These are phyloP conservation scores for Chrysoporthe austroafricana DNA, from an alignment of 2,329 filamentous ascomycete species.

Conservation along the genomic window DNA sequence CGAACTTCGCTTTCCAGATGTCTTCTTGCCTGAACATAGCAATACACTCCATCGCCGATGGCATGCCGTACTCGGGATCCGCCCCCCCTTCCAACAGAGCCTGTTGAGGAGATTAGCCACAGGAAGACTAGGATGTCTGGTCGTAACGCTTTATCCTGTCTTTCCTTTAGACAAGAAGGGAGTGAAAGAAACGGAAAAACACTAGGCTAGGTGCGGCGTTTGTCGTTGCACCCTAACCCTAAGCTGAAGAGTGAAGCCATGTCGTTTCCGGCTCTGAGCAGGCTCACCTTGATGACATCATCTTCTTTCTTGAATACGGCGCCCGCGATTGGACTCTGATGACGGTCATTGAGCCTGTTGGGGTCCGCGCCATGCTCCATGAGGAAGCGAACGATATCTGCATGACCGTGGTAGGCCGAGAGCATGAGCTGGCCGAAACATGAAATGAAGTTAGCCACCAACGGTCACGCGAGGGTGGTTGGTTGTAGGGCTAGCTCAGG, in stretches of 20 bases:
- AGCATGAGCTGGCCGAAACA: slow-evolving; percentile 65
- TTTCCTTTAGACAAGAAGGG: neutral
- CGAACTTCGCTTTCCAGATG: slow-evolving; percentile 54
- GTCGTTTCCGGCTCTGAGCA: neutral
- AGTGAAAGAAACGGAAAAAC: neutral
- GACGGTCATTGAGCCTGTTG: slow-evolving; percentile 68
- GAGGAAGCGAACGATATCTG: slow-evolving; percentile 62
- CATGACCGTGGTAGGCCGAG: slow-evolving; percentile 70
- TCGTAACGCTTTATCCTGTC: neutral
- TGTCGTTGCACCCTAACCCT: neutral
- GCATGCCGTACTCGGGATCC: slow-evolving; percentile 56
- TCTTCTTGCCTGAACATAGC: slow-evolving; percentile 57
- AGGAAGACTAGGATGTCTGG: neutral
- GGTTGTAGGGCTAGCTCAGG: too few relatives aligned
- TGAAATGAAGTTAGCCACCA: neutral
- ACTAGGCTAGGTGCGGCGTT: slow-evolving; percentile 13
- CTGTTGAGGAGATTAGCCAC: slow-evolving; percentile 34
- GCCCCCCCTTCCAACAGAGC: slow-evolving; percentile 55
- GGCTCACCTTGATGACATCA: slow-evolving; percentile 60
- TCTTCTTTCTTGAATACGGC: slow-evolving; percentile 74
- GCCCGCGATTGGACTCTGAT: slow-evolving; percentile 71
- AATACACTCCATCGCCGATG: slow-evolving; percentile 53
- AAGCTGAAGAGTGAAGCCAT: neutral
- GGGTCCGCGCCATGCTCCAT: slow-evolving; percentile 67
- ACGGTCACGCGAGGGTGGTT: neutral